These are phyloP conservation scores for Phaffomyces thermotolerans DNA, from an alignment of 805 yeast species.

Conservation along the genomic window DNA sequence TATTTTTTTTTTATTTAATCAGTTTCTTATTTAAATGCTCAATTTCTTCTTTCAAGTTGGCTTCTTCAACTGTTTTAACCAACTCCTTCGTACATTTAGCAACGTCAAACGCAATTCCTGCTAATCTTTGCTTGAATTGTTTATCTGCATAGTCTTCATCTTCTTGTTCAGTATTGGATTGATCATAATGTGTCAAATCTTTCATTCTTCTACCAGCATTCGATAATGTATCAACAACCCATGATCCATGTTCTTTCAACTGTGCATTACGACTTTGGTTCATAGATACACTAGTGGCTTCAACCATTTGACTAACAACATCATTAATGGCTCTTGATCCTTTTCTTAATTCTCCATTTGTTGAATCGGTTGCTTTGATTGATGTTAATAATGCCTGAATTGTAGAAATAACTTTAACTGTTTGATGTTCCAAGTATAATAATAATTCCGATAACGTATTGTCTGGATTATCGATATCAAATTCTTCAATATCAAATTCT, in stretches of 20 bases:
- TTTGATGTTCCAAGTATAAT: conserved; percentile 85
- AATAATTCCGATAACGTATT: conserved; percentile 80
- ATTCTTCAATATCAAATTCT: conserved; percentile 63
- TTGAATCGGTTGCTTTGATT: conserved; percentile 69
- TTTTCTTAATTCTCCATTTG: conserved; percentile 62
- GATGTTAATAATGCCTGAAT: conserved; percentile 76
- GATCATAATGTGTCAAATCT: conserved; percentile 40
- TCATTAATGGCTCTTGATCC: conserved; percentile 70
- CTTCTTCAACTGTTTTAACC: conserved; percentile 94
- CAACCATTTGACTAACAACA: conserved; percentile 82
- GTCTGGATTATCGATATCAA: conserved; percentile 82
- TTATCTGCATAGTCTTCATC: conserved; percentile 74
- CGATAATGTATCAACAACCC: conserved; percentile 80
- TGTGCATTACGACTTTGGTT: conserved; percentile 78
- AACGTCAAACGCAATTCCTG: conserved; percentile 93
- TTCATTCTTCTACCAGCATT: conserved; percentile 85
- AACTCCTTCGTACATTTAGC: conserved; percentile 94
- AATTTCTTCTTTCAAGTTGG: conserved; percentile 80
- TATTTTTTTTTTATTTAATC: conserved; percentile 4
- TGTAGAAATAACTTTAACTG: conserved; percentile 83
- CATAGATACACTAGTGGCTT: conserved; percentile 83
- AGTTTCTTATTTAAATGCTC: conserved; percentile 65
- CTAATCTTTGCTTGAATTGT: conserved; percentile 85
- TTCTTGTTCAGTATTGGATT: conserved; percentile 24
- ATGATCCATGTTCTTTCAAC: conserved; percentile 82